Base-by-base conservation (phyloP, 495 filamentous ascomycete species). In the Lophiostoma macrostomum region DNA sequence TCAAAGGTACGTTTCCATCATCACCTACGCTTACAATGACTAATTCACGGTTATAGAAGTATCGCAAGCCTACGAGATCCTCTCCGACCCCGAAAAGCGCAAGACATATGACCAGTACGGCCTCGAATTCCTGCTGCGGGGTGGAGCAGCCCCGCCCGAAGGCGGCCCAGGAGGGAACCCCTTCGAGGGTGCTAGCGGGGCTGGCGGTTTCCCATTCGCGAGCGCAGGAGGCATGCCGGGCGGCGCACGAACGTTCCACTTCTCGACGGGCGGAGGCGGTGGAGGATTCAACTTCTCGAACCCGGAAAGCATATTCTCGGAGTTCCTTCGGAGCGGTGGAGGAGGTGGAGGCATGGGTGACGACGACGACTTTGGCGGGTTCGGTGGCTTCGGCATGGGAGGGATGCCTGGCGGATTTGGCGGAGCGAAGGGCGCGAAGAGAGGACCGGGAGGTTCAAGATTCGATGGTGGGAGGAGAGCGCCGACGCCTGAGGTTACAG, bases 21-120 rank as follows among this genome's bases (percentile, higher is more conserved):
- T 40, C 46, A 24, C 50, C 16, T 27, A 35, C 6, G 47, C 51
- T 50, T 34, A 50, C 16, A 19, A 37, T 53, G 36, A 45, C 53
- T 25, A 47, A 44, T 55, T 64, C 61, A 56, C 67, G 46, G 41
- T 19, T 29, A 41, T 53, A 76, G 91, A 97, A 61, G 83, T 88
- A 42, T 95, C 88, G 1, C 91, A 97, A 72, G 93, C 93, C 37
- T 98, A 95, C 74, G 93, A 98, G 74, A 91, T 98, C 64, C 83
- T 98, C 10, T 91, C 87, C 58, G 93, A 98, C 67, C 91, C 93
- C 28, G 94, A 97, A 64, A 97, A 97, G 70, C 85, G 93, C 50
- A 95, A 95, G 72, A 84, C 83, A 19, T 98, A 98, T 66, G 94
- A 98, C 63, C 86, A 94, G 67, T 96, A 80, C 65, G 93, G 93